Evolutionary conservation across 495 filamentous ascomycete genomes (phyloP).

Genomic region (Xylaria acuta): DNA sequence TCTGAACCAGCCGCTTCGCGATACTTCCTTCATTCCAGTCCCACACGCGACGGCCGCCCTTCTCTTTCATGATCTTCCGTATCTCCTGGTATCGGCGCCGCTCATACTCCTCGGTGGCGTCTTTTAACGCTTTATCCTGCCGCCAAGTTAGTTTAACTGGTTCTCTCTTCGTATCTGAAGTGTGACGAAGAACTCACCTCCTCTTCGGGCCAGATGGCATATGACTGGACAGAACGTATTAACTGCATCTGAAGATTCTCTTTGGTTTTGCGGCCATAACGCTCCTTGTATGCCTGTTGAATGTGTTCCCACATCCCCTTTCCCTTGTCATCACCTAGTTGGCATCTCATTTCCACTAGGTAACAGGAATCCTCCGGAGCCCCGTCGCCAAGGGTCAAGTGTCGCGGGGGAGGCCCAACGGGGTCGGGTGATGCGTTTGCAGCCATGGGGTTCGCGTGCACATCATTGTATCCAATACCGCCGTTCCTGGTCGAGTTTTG

Average conservation of each 20-base stretch:
- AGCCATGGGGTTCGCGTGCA: slow-evolving; percentile 31
- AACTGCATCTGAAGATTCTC: slow-evolving; percentile 58
- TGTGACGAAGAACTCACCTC: slow-evolving; percentile 45
- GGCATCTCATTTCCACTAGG: slow-evolving; percentile 50
- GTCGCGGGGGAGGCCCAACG: slow-evolving; percentile 25
- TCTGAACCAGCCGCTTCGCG: slow-evolving; percentile 38
- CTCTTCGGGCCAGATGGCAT: slow-evolving; percentile 49
- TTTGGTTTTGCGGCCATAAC: slow-evolving; percentile 46
- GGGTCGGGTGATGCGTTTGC: not conserved
- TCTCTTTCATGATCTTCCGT: slow-evolving; percentile 42
- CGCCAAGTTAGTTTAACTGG: slow-evolving; percentile 26
- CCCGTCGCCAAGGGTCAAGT: slow-evolving; percentile 45
- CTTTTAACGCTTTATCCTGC: slow-evolving; percentile 37
- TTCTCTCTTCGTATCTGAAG: not conserved
- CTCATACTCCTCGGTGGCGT: slow-evolving; percentile 36
- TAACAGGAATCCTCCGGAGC: slow-evolving; percentile 56
- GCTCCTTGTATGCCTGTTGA: slow-evolving; percentile 51
- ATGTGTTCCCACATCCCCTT: slow-evolving; percentile 62
- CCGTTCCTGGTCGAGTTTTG: slow-evolving; percentile 35
- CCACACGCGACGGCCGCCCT: slow-evolving; percentile 43
- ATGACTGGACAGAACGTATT: slow-evolving; percentile 52
- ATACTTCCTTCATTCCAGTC: slow-evolving; percentile 43
- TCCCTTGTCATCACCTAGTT: slow-evolving; percentile 52
- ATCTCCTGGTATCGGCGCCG: slow-evolving; percentile 38
- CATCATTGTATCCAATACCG: slow-evolving; percentile 30